phyloP scores from a whole-genome alignment of 2,329 filamentous ascomycete genomes.

The Verticillium zaregamsianum region DNA sequence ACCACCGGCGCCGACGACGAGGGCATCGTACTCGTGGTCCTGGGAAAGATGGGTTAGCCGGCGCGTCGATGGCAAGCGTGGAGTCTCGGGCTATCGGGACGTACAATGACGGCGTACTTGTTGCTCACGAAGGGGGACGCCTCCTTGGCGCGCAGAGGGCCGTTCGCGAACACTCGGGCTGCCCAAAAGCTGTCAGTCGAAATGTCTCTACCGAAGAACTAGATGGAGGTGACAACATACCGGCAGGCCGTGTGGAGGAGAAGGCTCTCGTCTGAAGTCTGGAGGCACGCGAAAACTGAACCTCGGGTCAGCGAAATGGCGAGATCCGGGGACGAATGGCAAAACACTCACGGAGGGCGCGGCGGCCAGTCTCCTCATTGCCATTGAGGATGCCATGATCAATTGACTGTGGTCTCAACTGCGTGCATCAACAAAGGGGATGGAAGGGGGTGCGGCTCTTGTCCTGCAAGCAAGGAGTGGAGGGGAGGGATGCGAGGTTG shows the following conservation, averaged over 20 bases:
- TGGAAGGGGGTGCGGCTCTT: too few species aligned
- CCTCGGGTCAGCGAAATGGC: slow-evolving; percentile 7
- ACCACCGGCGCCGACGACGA: slow-evolving; percentile 85
- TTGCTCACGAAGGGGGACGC: slow-evolving; percentile 79
- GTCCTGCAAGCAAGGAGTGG: not conserved
- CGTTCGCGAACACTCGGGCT: slow-evolving; percentile 84
- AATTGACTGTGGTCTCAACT: slow-evolving; percentile 7
- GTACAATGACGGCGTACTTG: slow-evolving; percentile 92
- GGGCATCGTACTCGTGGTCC: slow-evolving; percentile 98
- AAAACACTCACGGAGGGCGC: slow-evolving; percentile 49
- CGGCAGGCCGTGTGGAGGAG: slow-evolving; percentile 78
- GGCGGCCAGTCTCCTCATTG: slow-evolving; percentile 56
- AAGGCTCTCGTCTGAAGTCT: slow-evolving; percentile 71
- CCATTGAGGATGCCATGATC: slow-evolving; percentile 60
- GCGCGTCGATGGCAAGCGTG: slow-evolving; percentile 7
- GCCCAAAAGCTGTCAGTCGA: slow-evolving; percentile 12
- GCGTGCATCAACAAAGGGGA: not conserved
- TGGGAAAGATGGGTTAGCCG: slow-evolving; percentile 25
- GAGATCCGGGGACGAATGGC: not conserved
- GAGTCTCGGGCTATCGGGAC: slow-evolving; percentile 28
- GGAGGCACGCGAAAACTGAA: slow-evolving; percentile 59
- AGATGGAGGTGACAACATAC: slow-evolving; percentile 42
- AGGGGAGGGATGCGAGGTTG: not conserved
- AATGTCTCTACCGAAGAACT: not conserved
- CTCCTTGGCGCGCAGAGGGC: slow-evolving; percentile 87